Evolutionary conservation across 1,139 yeast genomes (phyloP), one percentile per base, ranked within the genome.

Genomic region (Blastobotrys ciferrii): DNA sequence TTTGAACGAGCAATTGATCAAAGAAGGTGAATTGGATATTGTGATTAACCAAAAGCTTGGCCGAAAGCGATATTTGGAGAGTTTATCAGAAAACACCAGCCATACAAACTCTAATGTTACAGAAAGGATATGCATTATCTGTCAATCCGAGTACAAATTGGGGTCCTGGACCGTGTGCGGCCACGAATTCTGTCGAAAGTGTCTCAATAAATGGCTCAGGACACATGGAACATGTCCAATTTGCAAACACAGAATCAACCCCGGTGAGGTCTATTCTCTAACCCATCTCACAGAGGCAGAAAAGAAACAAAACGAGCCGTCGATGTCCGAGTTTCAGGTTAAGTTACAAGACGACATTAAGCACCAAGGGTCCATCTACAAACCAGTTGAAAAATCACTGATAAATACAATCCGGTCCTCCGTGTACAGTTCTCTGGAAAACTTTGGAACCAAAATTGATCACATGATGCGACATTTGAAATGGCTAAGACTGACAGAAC

Each of bases 121-220:
- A n/a, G 77, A 73, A 2, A 64, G 75, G 52, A 68, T 76, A 44
- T 92, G 98, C 66, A 77, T 83, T 40, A 89, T 92, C 55, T 92
- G 98, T 63, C 78, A 84, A 19, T 74, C 80, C 2, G 64, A 76
- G 1, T 87, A 89, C 42, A 73, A 80, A 2, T 73, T 81, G 42
- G 98, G 98, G 0, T 77, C 92, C 0, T 71, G 91, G 52, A 84
- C 95, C 0, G 81, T 80, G 15, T 91, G 98, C 73, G 97, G 97
- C 0, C 98, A 91, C 66, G 83, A 82, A 58, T 91, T 84, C 62
- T 91, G 97, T 63, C 77, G 79, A 51, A 84, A 78, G 1, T 91
- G 98, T 64, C 71, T 89, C 33, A 74, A 69, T 13, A 81, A 76
- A 50, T 92, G 98, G 98, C 64, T 84, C 49, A 70, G 68, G 12